Evolutionary conservation across 2,329 filamentous ascomycete genomes (phyloP).

Genomic region (Epichloe hybrida): DNA sequence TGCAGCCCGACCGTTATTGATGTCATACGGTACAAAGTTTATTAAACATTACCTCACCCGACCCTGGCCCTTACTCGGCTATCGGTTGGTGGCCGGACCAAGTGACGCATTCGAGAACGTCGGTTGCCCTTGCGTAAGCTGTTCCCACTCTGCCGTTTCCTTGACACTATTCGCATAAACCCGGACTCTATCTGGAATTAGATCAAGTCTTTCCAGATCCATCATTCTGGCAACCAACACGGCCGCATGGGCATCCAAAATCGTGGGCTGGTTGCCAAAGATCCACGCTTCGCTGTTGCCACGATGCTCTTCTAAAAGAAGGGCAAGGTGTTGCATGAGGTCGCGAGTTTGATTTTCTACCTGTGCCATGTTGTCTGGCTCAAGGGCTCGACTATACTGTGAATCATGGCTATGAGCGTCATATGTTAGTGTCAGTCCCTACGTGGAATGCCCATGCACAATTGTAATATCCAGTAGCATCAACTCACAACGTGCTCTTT

Average conservation of each 20-base stretch:
- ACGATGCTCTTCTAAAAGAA: conserved; percentile 7
- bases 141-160: conserved; percentile 14
- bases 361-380: conserved; percentile 12
- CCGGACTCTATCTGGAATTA: conserved; percentile 11
- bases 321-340: conserved; percentile 12
- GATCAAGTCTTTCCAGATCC: conserved; percentile 12
- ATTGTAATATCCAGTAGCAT: no score
- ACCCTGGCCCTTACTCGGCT: conserved; percentile 6
- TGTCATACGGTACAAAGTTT: not conserved
- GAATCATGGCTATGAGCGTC: conserved; percentile 14
- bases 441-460: no score
- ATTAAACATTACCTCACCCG: not conserved
- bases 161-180: conserved; percentile 11
- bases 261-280: conserved; percentile 15
- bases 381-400: conserved; percentile 11
- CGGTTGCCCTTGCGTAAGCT: conserved; percentile 13
- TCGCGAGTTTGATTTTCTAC: conserved; percentile 11
- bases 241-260: conserved; percentile 16
- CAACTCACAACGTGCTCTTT: conserved; percentile 18
- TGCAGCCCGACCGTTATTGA: not conserved
- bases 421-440: not conserved
- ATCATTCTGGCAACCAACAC: conserved; percentile 12
- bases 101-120: conserved; percentile 12
- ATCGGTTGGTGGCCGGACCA: conserved; percentile 11
- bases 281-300: conserved; percentile 12